phyloP scores from a whole-genome alignment of 140 eudicot species.

The Ambrosia hybrid region DNA sequence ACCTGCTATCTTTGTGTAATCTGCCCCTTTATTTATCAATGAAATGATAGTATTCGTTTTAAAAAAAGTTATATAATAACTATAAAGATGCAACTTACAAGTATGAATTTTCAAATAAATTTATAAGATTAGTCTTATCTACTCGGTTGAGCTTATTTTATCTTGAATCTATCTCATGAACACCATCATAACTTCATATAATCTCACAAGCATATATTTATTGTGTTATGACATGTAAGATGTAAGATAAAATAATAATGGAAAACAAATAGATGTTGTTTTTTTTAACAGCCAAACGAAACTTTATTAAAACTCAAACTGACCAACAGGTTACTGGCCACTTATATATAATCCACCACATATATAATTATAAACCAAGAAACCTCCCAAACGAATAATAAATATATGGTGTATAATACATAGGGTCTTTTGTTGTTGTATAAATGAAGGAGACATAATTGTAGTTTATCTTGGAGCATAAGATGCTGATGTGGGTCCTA shows the following conservation, averaged over 20 bases:
- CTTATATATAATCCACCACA: no score
- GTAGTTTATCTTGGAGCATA: conserved; percentile 30
- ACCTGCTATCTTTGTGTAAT: no score
- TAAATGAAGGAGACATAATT: conserved; percentile 24
- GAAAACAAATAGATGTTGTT: not conserved
- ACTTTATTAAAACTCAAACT: no score
- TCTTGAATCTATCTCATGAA: not conserved
- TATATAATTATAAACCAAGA: no score
- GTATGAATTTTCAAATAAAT: not conserved
- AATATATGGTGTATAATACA: no score
- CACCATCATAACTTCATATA: not conserved
- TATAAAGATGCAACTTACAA: not conserved
- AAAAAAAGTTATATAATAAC: not conserved
- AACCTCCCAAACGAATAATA: no score
- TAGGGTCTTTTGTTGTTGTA: not conserved
- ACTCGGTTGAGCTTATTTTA: no score
- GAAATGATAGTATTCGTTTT: no score
- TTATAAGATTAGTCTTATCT: not conserved
- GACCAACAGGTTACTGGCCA: no score
- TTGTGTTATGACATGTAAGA: not conserved
- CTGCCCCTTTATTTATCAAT: no score
- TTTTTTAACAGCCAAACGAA: no score
- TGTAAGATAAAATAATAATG: conserved; percentile 12
- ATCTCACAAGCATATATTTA: not conserved
- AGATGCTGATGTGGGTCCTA: conserved; percentile 23